Evolutionary conservation across 108 stramenopile genomes (phyloP), one percentile per base, ranked within the genome.

Genomic region (Cyclostephanos tholiformis): DNA sequence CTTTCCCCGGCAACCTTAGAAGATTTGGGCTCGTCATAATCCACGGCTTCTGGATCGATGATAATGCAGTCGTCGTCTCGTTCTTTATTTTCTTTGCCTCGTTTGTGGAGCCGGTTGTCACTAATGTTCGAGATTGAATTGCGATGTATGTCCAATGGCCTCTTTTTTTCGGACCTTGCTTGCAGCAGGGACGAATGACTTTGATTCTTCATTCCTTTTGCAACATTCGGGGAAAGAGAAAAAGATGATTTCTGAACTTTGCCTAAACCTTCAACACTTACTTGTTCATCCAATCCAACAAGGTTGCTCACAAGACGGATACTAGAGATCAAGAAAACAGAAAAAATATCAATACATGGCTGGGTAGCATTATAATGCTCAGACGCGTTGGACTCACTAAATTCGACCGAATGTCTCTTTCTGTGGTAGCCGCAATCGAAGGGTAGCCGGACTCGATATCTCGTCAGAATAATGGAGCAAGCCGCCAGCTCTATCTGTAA

Each of bases 401-500:
- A 86, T 65, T 51, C 88, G 79, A 11, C 84, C 77, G 67, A 90
- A 94, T 17, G 56, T 63, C 22, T 56, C 30, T 17, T 64, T 66
- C n/a, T 56, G 25, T 10, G 93, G 91, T 56, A 75, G 79, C 19
- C 50, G 49, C n/a, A 93, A 67, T 29, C 59, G 26, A 55, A 82
- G 69, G 30, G 73, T 62, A 17, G 66, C 73, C 27, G 83, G 83
- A 11, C 63, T 65, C 6, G 66, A 52, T 26, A 96, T 72, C 59
- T 89, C 77, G 13, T 81, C 76, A 50, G 75, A 71, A 53, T 76
- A 89, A 17, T 88, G 50, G n/a, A 93, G 60, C 35, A 82, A 75
- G 6, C 91, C 83, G 11, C 84, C 84, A 27, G 93, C 75, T 25
- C 76, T 44, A 60, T 96, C 92, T 9, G 92, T 86, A 69, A 83